These are phyloP conservation scores for Trichophyton schoenleinii DNA, from an alignment of 2,329 filamentous ascomycete species.

Conservation along the genomic window DNA sequence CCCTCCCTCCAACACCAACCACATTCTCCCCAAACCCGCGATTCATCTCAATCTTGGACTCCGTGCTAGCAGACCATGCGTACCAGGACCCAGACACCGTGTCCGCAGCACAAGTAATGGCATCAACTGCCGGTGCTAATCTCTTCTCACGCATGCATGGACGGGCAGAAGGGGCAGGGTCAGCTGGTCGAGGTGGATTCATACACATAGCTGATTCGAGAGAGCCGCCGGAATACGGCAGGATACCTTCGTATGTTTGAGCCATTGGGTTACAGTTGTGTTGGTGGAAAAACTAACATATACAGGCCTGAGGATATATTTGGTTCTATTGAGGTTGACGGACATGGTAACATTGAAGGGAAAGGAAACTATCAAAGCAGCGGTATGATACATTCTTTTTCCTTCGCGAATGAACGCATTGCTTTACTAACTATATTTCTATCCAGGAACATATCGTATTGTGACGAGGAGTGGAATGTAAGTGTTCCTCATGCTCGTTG, in stretches of 20 bases:
- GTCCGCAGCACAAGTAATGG: constrained; percentile 48
- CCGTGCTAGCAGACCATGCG: constrained; percentile 43
- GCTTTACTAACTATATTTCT: not conserved
- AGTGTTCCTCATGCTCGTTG: constrained; percentile 17
- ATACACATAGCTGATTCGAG: constrained; percentile 51
- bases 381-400: constrained; percentile 26
- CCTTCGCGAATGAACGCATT: not conserved
- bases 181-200: constrained; percentile 47
- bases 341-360: constrained; percentile 42
- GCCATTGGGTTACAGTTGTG: not conserved
- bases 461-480: constrained; percentile 49
- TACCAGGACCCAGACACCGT: constrained; percentile 44
- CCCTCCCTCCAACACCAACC: constrained; percentile 44
- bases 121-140: constrained; percentile 44
- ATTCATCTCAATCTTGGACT: constrained; percentile 46
- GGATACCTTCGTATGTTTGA: constrained; percentile 43
- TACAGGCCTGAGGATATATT: constrained; percentile 51
- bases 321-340: constrained; percentile 51
- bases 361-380: constrained; percentile 48
- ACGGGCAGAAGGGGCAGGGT: constrained; percentile 45
- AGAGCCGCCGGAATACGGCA: constrained; percentile 49
- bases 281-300: not conserved
- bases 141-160: constrained; percentile 46
- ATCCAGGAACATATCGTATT: constrained; percentile 44
- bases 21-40: constrained; percentile 44